These are phyloP conservation scores for Hordeum marinum DNA, from an alignment of 176 grass and related monocot species.

Conservation along the genomic window DNA sequence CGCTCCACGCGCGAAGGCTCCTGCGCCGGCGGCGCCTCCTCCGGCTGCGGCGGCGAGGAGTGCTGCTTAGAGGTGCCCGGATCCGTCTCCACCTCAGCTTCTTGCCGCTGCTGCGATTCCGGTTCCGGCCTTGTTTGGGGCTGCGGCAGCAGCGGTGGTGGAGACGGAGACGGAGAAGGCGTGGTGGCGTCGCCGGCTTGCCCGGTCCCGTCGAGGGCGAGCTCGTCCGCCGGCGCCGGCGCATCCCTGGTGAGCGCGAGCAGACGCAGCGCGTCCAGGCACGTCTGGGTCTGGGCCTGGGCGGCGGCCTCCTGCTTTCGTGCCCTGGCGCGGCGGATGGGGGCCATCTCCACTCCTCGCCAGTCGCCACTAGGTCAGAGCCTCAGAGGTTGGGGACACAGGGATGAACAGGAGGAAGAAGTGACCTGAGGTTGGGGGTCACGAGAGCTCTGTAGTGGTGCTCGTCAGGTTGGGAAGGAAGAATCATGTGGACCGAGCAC, in stretches of 20 bases:
- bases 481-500: too few species aligned
- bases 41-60: background rate
- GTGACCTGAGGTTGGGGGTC: too few species aligned
- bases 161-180: background rate
- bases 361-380: too few species aligned
- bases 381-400: too few species aligned
- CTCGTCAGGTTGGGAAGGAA: too few species aligned
- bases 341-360: too few species aligned
- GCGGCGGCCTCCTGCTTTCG: background rate
- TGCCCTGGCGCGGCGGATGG: too few species aligned
- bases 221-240: background rate
- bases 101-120: background rate
- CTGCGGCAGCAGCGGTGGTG: background rate
- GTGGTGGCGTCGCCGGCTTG: background rate
- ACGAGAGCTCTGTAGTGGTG: too few species aligned
- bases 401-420: too few species aligned
- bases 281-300: background rate
- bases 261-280: background rate
- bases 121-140: background rate
- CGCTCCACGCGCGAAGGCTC: background rate
- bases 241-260: background rate
- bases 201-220: background rate
- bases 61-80: background rate
- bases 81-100: background rate
- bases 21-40: background rate